Evolutionary conservation across 1,284 basidiomycete genomes (phyloP).

Genomic region (Peniophora sp.): DNA sequence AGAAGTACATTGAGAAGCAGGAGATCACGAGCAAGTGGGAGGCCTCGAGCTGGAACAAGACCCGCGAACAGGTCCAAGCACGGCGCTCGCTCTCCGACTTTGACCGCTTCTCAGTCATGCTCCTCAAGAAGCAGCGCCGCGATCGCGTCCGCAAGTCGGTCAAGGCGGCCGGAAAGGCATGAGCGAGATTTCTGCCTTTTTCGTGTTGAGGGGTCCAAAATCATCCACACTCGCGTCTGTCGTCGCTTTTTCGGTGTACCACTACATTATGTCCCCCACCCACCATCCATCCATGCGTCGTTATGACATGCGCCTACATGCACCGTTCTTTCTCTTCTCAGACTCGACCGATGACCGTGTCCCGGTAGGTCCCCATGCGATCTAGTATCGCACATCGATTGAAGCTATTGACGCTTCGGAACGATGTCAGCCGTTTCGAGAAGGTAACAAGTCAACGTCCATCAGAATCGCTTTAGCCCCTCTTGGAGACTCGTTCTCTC

Average conservation of each 20-base stretch:
- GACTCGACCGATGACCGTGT: too few species aligned
- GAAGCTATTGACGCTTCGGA: too few species aligned
- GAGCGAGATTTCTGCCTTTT: constrained; percentile 4
- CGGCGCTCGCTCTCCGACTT: constrained; percentile 86
- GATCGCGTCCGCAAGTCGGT: constrained; percentile 64
- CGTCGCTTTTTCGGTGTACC: not conserved
- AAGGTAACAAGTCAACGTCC: too few species aligned
- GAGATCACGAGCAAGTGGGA: constrained; percentile 76
- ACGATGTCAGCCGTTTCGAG: too few species aligned
- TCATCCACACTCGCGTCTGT: not conserved
- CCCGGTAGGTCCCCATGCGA: too few species aligned
- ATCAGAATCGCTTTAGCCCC: too few species aligned
- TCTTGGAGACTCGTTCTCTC: too few species aligned
- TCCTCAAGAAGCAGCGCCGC: constrained; percentile 70
- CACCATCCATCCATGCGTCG: too few species aligned
- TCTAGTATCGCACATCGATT: too few species aligned
- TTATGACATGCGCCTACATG: too few species aligned
- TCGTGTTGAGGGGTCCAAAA: not conserved
- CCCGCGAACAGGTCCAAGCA: constrained; percentile 70
- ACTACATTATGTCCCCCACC: too few species aligned
- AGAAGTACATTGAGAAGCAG: constrained; percentile 85
- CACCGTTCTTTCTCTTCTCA: too few species aligned
- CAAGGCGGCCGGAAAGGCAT: constrained; percentile 34
- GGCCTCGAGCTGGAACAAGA: constrained; percentile 86
- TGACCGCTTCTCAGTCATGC: constrained; percentile 74